A percentile compares a stretch with the other conserved stretches of the same genome.
phyloP scores from a whole-genome alignment of 306 rosid genomes.

The Trifolium pratense region DNA sequence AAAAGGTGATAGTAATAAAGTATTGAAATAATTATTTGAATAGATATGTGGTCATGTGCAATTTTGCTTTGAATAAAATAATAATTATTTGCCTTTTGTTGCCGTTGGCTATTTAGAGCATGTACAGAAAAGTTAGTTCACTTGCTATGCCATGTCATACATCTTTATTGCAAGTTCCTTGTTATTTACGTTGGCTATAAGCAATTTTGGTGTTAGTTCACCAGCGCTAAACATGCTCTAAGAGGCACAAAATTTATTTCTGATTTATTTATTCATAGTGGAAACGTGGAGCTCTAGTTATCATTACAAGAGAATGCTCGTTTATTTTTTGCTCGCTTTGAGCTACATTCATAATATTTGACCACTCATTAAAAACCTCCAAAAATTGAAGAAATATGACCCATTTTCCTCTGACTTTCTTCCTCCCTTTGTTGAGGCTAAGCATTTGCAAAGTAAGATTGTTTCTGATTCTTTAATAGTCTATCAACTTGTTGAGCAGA shows the following conservation, averaged over 20 bases:
- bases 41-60: too few species aligned
- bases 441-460: slow-evolving; percentile 45
- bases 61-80: too few species aligned
- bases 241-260: background rate
- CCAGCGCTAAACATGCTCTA: too few species aligned
- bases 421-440: slow-evolving; percentile 21
- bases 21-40: too few species aligned
- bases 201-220: too few species aligned
- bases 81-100: too few species aligned
- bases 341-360: background rate
- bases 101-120: too few species aligned
- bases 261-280: slow-evolving; percentile 17
- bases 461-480: slow-evolving; percentile 33
- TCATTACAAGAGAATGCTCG: background rate
- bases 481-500: slow-evolving; percentile 38
- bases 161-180: too few species aligned
- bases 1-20: too few species aligned
- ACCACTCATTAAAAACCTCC: background rate
- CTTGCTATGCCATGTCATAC: too few species aligned
- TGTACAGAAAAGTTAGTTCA: too few species aligned
- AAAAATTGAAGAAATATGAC: slow-evolving; percentile 32
- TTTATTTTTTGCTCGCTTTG: background rate
- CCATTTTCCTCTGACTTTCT: background rate
- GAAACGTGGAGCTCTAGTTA: background rate
- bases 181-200: too few species aligned